Evolutionary conservation across 148 eudicot genomes (phyloP), one percentile per base, ranked within the genome.

Genomic region (Camellia sinensis): DNA sequence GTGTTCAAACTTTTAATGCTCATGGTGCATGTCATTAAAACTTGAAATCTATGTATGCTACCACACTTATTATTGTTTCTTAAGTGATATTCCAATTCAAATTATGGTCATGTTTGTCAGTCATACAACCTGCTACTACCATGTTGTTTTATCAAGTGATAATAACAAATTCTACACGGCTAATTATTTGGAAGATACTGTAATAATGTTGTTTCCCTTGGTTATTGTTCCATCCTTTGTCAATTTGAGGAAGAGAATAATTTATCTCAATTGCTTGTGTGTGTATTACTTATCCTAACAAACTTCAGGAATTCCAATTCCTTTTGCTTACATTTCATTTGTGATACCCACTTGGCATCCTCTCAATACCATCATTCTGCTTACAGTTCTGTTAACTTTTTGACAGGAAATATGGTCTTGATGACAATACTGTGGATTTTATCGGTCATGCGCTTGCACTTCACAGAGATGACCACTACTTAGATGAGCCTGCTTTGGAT

Each of bases 401-500:
- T 75, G 43, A 77, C 92, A 95, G 97, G 75, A 95, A 93, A 89
- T 96, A 87, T 83, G 99, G 98, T 78, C 99, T 96, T 78, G 92
- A 89, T 89, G 98, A 91, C 82, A 91, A 93, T 87, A 96, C 98
- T 75, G 79, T 92, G 79, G 99, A 96, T 83, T 93, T 92, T 79
- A 92, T 96, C 83, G 98, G 99, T 82, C 99, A 96, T 81, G 89
- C 99, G 44, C 59, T 93, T 88, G 97, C 99, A 60, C 95, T 93
- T 79, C 98, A 93, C 84, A 91, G 94, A 85, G 97, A 96, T 88
- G 99, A 96, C 78, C 85, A 84, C 66, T 96, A 90, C 85, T 90
- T 96, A 64, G 66, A 86, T 76, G 93, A 96, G 88, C 98, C 98
- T 75, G 99, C 99, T 3, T 40, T 91, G 50, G 99, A 93, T 63